Base-by-base conservation (phyloP, 2,329 filamentous ascomycete species). In the Colletotrichum sp. region DNA sequence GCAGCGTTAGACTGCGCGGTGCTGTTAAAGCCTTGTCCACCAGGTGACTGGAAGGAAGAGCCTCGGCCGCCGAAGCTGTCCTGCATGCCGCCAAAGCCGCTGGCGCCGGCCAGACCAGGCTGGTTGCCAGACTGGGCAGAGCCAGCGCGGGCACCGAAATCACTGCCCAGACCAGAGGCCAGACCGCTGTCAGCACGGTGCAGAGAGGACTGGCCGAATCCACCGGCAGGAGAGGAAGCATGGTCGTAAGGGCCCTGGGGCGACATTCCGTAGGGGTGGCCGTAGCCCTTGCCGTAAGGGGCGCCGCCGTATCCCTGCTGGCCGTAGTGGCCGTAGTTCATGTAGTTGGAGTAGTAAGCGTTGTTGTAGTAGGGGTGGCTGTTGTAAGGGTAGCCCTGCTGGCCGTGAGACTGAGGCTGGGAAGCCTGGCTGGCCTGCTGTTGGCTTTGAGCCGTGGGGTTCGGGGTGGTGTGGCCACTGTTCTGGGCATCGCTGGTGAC, bases 391-490 rank as follows among this genome's bases (percentile, higher is more conserved):
- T 91, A 91, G 77, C 86, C 83, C 71, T 84, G 85, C 80, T 90
- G 88, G 58, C 83, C 84, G 75, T 87, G 85, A 30, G 85, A 83
- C 79, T 87, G 87, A 21, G 85, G 86, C 81, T 88, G 87, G 69
- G 86, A 84, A 63, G 84, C 84, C 57, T 86, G 86, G n/a, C 80
- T 84, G 34, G 82, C 84, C 73, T 82, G 85, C 79, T 86, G 85
- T 80, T 91, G 90, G 63, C 86, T 86, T 81, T 91, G 90, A 13
- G 87, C 86, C 55, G 93, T 90, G 32, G 96, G 96, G 86, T 98
- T 97, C 43, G 96, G 96, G 4, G 96, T 98, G 81, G 94, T 96
- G 84, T 97, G 94, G 60, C 96, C 96, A 83, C 95, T 98, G 87
- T 94, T 95, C 81, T 96, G 94, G 77, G 91, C 90, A 71, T 98